Conservation (phyloP, 306 rosid genomes). For the Ormosia semicastrata region DNA sequence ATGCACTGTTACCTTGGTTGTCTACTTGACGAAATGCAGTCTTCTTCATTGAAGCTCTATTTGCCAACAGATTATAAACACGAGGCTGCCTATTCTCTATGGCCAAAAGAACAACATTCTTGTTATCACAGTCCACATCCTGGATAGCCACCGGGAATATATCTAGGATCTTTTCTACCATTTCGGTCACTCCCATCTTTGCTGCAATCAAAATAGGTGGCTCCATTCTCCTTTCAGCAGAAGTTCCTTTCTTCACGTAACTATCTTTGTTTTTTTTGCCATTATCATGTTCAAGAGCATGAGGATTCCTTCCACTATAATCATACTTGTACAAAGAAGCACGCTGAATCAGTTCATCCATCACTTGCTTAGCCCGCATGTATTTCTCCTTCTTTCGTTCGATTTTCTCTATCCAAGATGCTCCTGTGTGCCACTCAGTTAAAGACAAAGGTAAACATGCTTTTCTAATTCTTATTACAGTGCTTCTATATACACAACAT, state of each 20-base stretch:
- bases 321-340: conserved; percentile 25
- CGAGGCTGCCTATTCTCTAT: conserved; percentile 51
- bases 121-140: conserved; percentile 36
- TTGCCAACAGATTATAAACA: conserved; percentile 25
- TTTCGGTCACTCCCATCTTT: conserved; percentile 42
- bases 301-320: neutral
- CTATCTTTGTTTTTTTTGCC: neutral
- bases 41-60: conserved; percentile 15
- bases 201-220: conserved; percentile 42
- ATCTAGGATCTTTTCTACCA: conserved; percentile 40
- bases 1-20: conserved; percentile 40
- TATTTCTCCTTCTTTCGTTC: conserved; percentile 45
- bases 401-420: conserved; percentile 38
- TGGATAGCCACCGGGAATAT: conserved; percentile 39
- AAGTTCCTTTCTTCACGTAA: neutral
- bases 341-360: conserved; percentile 29
- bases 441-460: neutral
- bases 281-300: neutral
- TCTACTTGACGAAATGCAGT: conserved; percentile 41
- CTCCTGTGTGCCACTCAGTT: conserved; percentile 23
- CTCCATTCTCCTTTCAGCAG: neutral
- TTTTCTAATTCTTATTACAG: neutral
- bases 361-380: conserved; percentile 31
- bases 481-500: no score
- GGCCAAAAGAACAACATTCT: conserved; percentile 47